Conservation (phyloP, 768 basidiomycete genomes). For the Russula vinacea region DNA sequence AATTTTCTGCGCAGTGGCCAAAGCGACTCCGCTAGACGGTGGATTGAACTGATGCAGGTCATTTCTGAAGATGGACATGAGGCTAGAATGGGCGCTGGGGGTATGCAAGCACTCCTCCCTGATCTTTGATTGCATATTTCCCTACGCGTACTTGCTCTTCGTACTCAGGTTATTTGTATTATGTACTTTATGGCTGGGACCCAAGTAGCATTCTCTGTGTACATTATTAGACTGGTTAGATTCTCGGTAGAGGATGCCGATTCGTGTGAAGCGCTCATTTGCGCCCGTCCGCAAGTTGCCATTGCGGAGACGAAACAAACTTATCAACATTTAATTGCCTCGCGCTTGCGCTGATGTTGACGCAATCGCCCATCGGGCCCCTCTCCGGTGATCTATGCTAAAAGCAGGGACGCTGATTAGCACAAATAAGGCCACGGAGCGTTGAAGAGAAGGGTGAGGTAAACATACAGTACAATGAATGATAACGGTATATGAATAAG, state of each 20-base stretch:
- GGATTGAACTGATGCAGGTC: constrained; percentile 29
- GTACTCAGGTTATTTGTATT: neutral
- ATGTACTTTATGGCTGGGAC: constrained; percentile 9
- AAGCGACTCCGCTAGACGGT: constrained; percentile 22
- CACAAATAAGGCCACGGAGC: neutral
- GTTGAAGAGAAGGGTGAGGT: neutral
- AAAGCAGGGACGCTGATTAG: neutral
- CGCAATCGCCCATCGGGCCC: neutral
- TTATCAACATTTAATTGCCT: neutral
- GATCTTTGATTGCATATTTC: constrained; percentile 16
- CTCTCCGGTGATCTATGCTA: neutral
- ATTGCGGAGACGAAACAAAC: neutral
- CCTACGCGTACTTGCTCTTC: neutral
- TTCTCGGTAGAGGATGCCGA: neutral
- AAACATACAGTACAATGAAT: neutral
- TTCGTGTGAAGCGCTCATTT: neutral
- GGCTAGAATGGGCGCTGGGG: neutral
- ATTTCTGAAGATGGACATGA: constrained; percentile 23
- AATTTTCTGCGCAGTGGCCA: constrained; percentile 23
- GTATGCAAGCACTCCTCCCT: constrained; percentile 26
- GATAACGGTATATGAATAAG: neutral
- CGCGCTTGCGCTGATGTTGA: neutral
- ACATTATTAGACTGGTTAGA: constrained; percentile 12
- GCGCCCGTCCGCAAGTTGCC: neutral
- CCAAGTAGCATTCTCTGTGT: constrained; percentile 9